These are phyloP conservation scores for Phytophthora agathidicida DNA, from an alignment of 352 stramenopile genomes.

Conservation along the genomic window DNA sequence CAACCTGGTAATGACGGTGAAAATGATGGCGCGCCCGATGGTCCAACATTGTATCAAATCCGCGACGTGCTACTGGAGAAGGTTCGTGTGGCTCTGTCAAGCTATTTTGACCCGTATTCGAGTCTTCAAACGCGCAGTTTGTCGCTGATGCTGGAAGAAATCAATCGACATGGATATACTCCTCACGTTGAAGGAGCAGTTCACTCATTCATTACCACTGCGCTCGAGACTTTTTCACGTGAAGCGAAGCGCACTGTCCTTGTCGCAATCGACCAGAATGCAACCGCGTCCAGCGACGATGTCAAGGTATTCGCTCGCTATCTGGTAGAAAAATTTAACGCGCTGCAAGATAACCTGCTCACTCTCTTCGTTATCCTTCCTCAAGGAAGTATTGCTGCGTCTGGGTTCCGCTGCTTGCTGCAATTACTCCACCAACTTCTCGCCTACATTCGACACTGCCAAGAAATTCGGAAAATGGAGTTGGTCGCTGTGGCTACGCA, in stretches of 20 bases:
- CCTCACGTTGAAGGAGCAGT: conserved; percentile 36
- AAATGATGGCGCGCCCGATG: conserved; percentile 16
- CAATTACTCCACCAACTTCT: conserved; percentile 71
- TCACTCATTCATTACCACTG: conserved; percentile 28
- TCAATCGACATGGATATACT: conserved; percentile 36
- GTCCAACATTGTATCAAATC: conserved; percentile 47
- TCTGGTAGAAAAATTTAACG: conserved; percentile 52
- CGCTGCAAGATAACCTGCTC: conserved; percentile 70
- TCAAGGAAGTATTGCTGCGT: conserved; percentile 18
- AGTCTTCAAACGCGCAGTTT: conserved; percentile 61
- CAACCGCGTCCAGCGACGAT: conserved; percentile 1
- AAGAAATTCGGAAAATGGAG: conserved; percentile 40
- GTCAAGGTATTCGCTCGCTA: conserved; percentile 41
- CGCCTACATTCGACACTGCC: conserved; percentile 54
- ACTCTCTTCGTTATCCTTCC: conserved; percentile 67
- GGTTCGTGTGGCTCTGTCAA: conserved; percentile 32
- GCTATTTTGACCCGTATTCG: conserved; percentile 69
- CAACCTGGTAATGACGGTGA: not conserved
- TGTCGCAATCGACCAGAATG: conserved; percentile 40
- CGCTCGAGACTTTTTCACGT: conserved; percentile 35
- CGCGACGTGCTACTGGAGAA: conserved; percentile 63
- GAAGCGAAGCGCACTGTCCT: conserved; percentile 53
- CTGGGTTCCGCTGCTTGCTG: conserved; percentile 61
- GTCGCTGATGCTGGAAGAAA: conserved; percentile 56
- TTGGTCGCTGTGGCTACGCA: conserved; percentile 45